Percentiles rank a stretch among this genome's conserved stretches.
Evolutionary conservation across 2,329 filamentous ascomycete species (phyloP).

Genomic region (Huntiella bhutanensis): DNA sequence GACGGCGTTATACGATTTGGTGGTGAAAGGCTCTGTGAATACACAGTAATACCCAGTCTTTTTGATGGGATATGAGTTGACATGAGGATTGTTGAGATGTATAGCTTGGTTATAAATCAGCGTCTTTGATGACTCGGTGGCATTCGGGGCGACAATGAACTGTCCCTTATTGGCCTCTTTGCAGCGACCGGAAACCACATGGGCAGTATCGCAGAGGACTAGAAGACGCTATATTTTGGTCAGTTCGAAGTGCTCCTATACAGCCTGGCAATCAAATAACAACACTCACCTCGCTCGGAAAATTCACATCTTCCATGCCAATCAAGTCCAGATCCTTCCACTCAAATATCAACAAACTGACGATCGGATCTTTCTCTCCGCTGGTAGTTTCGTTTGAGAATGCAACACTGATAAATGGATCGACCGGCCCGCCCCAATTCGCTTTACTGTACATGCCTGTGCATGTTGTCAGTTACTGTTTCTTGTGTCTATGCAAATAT

Average conservation of each 20-base stretch:
- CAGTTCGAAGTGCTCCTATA: constrained; percentile 23
- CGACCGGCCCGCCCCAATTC: constrained; percentile 70
- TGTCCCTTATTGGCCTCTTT: constrained; percentile 59
- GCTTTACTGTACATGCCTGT: constrained; percentile 83
- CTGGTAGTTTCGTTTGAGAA: constrained; percentile 45
- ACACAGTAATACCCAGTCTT: constrained; percentile 96
- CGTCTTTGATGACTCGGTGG: constrained; percentile 49
- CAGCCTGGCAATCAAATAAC: constrained; percentile 3
- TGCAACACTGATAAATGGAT: constrained; percentile 76
- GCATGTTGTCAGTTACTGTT: constrained; percentile 13
- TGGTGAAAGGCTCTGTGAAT: constrained; percentile 51
- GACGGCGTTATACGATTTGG: constrained; percentile 54
- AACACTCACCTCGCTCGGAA: constrained; percentile 32
- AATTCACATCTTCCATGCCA: constrained; percentile 42
- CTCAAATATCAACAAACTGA: constrained; percentile 82
- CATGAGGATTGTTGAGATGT: constrained; percentile 54
- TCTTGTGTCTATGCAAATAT: neutral
- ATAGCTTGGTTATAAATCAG: constrained; percentile 64
- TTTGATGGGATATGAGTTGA: constrained; percentile 66
- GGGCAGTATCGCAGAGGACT: constrained; percentile 55
- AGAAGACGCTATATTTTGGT: constrained; percentile 19
- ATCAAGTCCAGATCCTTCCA: constrained; percentile 73
- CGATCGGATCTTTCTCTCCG: constrained; percentile 46
- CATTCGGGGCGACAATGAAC: constrained; percentile 65
- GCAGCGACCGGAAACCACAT: constrained; percentile 52